Evolutionary conservation across 2,329 filamentous ascomycete species (phyloP).

Genomic region (Pseudocercospora fuligena): DNA sequence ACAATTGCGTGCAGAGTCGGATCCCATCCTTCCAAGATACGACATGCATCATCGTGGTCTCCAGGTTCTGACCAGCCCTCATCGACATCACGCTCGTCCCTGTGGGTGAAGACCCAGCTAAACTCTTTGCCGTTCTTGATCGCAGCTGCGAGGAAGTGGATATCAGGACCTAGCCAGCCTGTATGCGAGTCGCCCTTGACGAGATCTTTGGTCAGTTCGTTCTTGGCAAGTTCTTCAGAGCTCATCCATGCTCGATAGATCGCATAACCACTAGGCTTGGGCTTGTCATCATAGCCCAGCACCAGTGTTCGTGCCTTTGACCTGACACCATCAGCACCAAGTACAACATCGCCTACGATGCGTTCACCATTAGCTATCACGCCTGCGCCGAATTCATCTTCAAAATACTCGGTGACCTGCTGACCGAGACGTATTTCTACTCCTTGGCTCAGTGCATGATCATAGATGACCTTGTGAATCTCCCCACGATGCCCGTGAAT

Average conservation of each 20-base stretch:
- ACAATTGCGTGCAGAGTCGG: constrained; percentile 54
- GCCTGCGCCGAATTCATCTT: constrained; percentile 34
- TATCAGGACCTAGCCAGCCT: constrained; percentile 59
- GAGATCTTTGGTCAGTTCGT: constrained; percentile 56
- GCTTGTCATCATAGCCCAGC: constrained; percentile 52
- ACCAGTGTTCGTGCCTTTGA: constrained; percentile 57
- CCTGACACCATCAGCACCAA: constrained; percentile 60
- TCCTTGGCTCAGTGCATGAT: constrained; percentile 32
- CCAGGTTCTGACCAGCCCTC: constrained; percentile 57
- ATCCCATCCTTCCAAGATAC: constrained; percentile 51
- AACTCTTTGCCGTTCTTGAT: constrained; percentile 60
- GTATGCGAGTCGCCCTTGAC: constrained; percentile 56
- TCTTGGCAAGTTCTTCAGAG: constrained; percentile 53
- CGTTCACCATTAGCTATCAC: constrained; percentile 41
- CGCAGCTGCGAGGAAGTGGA: constrained; percentile 58
- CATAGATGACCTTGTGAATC: constrained; percentile 42
- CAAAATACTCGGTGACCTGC: constrained; percentile 38
- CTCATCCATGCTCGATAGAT: constrained; percentile 60
- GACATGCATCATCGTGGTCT: constrained; percentile 46
- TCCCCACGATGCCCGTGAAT: constrained; percentile 42
- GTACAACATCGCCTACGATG: constrained; percentile 53
- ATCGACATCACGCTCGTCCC: constrained; percentile 53
- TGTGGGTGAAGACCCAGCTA: constrained; percentile 60
- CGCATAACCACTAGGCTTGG: constrained; percentile 56
- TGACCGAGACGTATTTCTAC: constrained; percentile 42